Evolutionary conservation across 2,329 filamentous ascomycete genomes (phyloP), one percentile per base, ranked within the genome.

Genomic region (Colletotrichum sp.): DNA sequence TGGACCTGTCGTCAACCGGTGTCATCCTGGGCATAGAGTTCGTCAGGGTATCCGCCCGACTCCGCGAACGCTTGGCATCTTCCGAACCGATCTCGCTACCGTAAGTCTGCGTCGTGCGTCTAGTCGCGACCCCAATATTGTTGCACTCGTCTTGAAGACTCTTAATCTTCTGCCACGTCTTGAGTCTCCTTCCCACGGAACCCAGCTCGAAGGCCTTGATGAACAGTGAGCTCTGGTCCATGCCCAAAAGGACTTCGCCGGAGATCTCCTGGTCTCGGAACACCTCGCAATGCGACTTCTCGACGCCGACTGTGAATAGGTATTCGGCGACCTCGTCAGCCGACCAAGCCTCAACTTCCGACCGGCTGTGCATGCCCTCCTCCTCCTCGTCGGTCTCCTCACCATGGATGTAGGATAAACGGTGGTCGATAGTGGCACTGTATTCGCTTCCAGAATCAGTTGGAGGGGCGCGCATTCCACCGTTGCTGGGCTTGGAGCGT

Each of bases 131-230:
- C 9, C 83, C 85, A 36, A 84, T 85, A 60, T 90, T 90, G 78
- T 91, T 93, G 57, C 97, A 93, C 83, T 98, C 95, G 81, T 98
- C 95, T 83, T 99, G 96, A 78, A 99, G 90, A 5, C 92, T 89
- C 84, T 98, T 98, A 84, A 99, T 96, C 85, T 97, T 98, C 85
- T 98, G 95, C 96, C 96, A 99, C 3, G 96, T 98, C 84, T 98
- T 98, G 77, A 99, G 86, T 77, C 96, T 91, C 73, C 95, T 91
- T 10, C 96, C 96, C 79, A 99, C 96, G 4, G 96, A 95, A 21
- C 96, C 96, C 79, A 99, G 89, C 79, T 98, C 95, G 80, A 98
- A 98, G 63, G 97, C 96, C 82, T 98, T 98, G 87, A 99, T 93
- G 83, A 98, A 98, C 18, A 99, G 89, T 52, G 97, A 98, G 73